Base-by-base conservation (phyloP, 148 eudicot species). In the Vaccinium corymbosum region DNA sequence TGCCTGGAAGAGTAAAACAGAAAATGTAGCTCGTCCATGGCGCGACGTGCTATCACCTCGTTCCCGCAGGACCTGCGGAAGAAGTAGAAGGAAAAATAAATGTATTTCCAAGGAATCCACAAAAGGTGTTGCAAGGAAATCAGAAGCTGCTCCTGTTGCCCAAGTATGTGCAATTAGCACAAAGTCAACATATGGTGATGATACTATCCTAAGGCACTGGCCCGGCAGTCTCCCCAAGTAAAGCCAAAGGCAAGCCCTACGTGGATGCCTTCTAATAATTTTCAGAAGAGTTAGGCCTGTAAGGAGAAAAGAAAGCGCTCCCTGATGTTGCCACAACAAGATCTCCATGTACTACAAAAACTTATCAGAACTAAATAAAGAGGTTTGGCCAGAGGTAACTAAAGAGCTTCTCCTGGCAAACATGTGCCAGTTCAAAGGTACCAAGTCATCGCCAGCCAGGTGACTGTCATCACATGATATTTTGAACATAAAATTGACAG, bases 21-120 rank as follows among this genome's bases (percentile, higher is more conserved):
- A 97, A 86, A 97, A 97, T 84, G 98, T 92, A 82, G 99, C 98
- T 84, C 99, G 98, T 77, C 98, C 99, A 87, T 97, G 99, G 76
- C 99, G 94, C 51, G 99, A 97, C 77, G 98, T 97, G 90, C 98
- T 97, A 90, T 97, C 99, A 83, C 99, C 98, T 82, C 99, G 93
- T 89, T 97, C 99, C 85, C 95, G 99, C 89, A 97, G 87, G 46
- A 97, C 99, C 99, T 97, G 91, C 75, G 88, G 81, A 55, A 81
- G 79, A 88, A 84, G 53, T 19, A 52, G 11, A 56, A 53, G 15
- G 53, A 3, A 38, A 52, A 8, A 20, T 16, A 79, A 13, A 4
- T 20, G 15, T 46, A 15, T 25, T 1, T 14, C 10, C 29, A 10
- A 38, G 81, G 20, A 78, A 55, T n/a, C n/a, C n/a, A n/a, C n/a